Evolutionary conservation across 1,284 basidiomycete genomes (phyloP).

Genomic region (Tilletia indica): DNA sequence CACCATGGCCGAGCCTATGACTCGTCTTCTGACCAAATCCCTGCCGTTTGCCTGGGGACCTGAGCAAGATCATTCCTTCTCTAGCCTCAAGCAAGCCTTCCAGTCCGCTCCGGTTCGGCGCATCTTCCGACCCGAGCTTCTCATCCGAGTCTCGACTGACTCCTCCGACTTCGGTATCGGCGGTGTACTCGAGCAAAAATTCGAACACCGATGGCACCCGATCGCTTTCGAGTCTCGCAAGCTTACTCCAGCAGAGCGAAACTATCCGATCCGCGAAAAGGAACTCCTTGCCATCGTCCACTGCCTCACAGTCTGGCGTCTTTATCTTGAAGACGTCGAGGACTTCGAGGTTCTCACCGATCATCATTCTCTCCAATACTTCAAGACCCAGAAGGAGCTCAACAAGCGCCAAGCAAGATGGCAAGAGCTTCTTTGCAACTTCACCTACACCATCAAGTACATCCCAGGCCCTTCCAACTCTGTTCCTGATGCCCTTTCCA

Average conservation of each 20-base stretch:
- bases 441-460: constrained; percentile 26
- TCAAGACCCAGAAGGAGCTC: constrained; percentile 22
- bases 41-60: constrained; percentile 13
- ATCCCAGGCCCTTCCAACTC: constrained; percentile 21
- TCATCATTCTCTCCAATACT: constrained; percentile 28
- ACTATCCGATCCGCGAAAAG: constrained; percentile 61
- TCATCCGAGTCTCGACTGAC: constrained; percentile 20
- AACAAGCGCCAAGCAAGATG: constrained; percentile 28
- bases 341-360: constrained; percentile 25
- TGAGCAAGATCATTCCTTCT: constrained; percentile 13
- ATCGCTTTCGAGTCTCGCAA: constrained; percentile 29
- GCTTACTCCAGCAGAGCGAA: constrained; percentile 55
- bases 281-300: constrained; percentile 57
- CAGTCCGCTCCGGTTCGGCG: constrained; percentile 7
- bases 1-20: constrained; percentile 13
- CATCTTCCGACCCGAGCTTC: constrained; percentile 19
- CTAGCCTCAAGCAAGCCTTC: constrained; percentile 22
- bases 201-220: constrained; percentile 21
- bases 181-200: constrained; percentile 20
- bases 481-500: constrained; percentile 27
- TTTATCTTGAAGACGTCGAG: constrained; percentile 54
- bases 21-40: constrained; percentile 19
- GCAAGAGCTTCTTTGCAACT: constrained; percentile 27
- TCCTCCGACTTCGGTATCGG: constrained; percentile 22
- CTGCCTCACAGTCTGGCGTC: constrained; percentile 51